Evolutionary conservation across 352 stramenopile species (phyloP), one percentile per base, ranked within the genome.

Genomic region (Phytophthora pluvialis): DNA sequence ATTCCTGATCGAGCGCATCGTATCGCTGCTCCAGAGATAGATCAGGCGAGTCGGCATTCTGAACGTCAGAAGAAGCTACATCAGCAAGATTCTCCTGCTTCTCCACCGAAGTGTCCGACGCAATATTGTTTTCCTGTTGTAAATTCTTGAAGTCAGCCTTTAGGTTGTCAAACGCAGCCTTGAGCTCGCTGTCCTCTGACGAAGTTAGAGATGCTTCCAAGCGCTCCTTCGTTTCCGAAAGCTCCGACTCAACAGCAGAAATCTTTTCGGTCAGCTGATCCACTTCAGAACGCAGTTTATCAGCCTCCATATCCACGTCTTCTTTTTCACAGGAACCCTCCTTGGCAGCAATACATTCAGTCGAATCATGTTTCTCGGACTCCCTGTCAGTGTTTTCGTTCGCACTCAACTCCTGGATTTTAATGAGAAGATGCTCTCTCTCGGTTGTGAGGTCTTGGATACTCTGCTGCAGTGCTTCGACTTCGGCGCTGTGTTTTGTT

Each of bases 381-480:
- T 60, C 18, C 50, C 15, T 1, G 31, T 62, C 16, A 58, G 38
- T 46, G 57, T 49, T 60, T 63, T 75, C 50, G 73, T 9, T 59
- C 11, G 67, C 40, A 21, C 59, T 53, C 36, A 68, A 47, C 18
- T 76, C 66, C 25, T 63, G 61, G 25, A 72, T 62, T 48, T 56
- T 70, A 28, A 48, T 43, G 29, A 48, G 40, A 44, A 78, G 51
- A 4, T 67, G 54, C 29, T 77, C 66, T 25, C 72, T 70, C 46
- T 87, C 67, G 1, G 38, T 40, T 29, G 66, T 51, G 5, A 80
- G 59, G 13, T 52, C 36, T 32, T 77, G 60, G 28, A 83, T 73
- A 3, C 45, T 70, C 36, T 75, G 59, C 18, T 78, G 61, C 4
- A 89, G 48, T 38, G 59, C 32, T 42, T 64, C 60, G 26, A 78